Evolutionary conservation across 495 filamentous ascomycete genomes (phyloP).

Genomic region (Xylaria flabelliformis): DNA sequence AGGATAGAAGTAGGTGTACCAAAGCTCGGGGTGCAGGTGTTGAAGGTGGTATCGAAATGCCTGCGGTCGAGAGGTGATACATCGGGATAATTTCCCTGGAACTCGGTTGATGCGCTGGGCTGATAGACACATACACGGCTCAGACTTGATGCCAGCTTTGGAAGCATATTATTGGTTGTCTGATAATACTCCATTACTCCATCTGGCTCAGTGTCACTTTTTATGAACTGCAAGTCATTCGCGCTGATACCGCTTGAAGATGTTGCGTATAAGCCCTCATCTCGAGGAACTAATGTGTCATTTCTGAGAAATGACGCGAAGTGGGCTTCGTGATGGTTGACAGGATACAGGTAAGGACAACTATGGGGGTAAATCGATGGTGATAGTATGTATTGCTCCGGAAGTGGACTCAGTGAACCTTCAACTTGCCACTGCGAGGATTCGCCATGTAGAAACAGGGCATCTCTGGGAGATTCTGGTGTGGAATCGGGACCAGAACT

Average conservation of each 20-base stretch:
- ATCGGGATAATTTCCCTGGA: neutral
- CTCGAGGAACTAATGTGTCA: neutral
- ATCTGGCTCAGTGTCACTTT: neutral
- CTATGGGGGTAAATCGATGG: neutral
- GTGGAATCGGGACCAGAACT: neutral
- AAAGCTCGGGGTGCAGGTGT: neutral
- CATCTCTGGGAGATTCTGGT: neutral
- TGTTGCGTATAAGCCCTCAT: neutral
- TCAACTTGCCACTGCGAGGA: conserved; percentile 5
- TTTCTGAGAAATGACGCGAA: neutral
- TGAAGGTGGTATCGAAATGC: neutral
- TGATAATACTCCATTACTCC: neutral
- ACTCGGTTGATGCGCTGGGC: neutral
- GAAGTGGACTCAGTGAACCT: neutral
- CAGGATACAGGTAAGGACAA: neutral
- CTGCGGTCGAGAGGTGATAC: neutral
- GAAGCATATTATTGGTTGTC: neutral
- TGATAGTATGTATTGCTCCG: neutral
- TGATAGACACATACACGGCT: neutral
- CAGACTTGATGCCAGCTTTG: neutral
- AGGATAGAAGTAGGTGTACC: neutral
- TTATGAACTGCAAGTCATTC: neutral
- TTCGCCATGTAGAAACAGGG: neutral
- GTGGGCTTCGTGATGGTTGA: neutral
- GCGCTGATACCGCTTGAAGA: neutral